Base-by-base conservation (phyloP, 1,284 basidiomycete genomes). In the Ustilago crameri region DNA sequence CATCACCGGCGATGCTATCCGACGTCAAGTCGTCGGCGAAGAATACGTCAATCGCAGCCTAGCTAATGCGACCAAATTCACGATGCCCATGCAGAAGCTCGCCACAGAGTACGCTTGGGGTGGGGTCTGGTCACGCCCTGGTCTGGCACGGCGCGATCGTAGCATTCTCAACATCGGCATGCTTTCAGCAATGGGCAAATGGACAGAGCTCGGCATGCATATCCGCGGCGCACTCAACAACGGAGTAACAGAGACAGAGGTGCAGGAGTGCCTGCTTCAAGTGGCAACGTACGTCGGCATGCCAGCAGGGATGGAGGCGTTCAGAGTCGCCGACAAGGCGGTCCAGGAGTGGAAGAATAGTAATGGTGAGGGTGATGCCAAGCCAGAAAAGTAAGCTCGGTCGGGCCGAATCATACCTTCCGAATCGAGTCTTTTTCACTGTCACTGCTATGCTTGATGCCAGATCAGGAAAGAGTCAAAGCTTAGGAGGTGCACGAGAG, bases 201-300 rank as follows among this genome's bases (percentile, higher is more conserved):
- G 37, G 46, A 74, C 71, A 17, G 71, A 74, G 23, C 42, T 74
- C 14, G 51, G 46, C 34, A 59, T 51, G 14, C 71, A 74, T 27
- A 40, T 70, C 14, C 61, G 65, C 44, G 71, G 71, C 10, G 71
- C 71, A 3, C 65, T 74, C 30, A 74, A 60, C 55, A 74, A 74
- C 35, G 71, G 71, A 18, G 49, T 74, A 3, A 70, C 60, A 32
- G 61, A 61, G 43, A 18, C 26, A 26, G 64, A 73, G 50, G 35
- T 74, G 5, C 54, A 61, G 26, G 71, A 74, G 38, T 62, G 65
- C 40, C 45, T 73, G 45, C 56, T 73, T 2, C 64, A 68, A 17
- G 70, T 73, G 12, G 54, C 64, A 23, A 58, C 55, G 20, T 73
- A 73, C 32, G 65, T 64, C 4, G 70, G 70, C 3, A 69, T 69